Conservation (phyloP, 768 basidiomycete species). For the Symmetrospora coprosmae region DNA sequence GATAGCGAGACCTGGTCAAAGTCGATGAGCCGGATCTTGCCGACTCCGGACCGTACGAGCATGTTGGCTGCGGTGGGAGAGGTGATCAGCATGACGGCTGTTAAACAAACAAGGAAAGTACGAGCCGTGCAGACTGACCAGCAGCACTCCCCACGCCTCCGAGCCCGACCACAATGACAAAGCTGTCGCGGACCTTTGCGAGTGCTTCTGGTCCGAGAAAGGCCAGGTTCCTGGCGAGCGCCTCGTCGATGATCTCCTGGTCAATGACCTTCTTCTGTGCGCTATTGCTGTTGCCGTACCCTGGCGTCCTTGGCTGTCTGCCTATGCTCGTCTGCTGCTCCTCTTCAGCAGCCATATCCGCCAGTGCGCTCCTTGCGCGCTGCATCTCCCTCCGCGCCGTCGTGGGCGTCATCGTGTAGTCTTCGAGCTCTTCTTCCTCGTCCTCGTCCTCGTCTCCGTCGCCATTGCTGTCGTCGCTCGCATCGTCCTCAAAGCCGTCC, state of each 20-base stretch:
- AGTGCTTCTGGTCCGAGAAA: constrained; percentile 87
- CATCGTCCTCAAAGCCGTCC: not conserved
- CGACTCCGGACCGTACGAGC: constrained; percentile 31
- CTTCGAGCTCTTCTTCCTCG: constrained; percentile 24
- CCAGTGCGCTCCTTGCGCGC: too few species aligned
- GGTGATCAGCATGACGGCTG: constrained; percentile 49
- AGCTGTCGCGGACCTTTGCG: constrained; percentile 55
- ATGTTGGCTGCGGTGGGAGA: constrained; percentile 25
- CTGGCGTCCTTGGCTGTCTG: not conserved
- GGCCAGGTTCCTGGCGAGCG: constrained; percentile 82
- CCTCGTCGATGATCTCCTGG: constrained; percentile 71
- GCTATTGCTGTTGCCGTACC: not conserved
- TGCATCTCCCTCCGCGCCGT: not conserved
- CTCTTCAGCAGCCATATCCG: too few species aligned
- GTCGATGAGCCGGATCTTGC: constrained; percentile 41
- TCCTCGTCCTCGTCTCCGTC: not conserved
- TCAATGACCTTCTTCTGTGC: constrained; percentile 30
- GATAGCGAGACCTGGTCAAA: constrained; percentile 94
- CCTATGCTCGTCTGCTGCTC: not conserved
- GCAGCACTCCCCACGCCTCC: constrained; percentile 92
- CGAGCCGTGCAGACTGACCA: constrained; percentile 48
- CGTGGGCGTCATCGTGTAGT: constrained; percentile 19
- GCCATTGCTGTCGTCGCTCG: not conserved
- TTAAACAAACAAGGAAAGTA: constrained; percentile 52
- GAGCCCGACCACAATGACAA: constrained; percentile 80